Base-by-base conservation (phyloP, 139 green algal genomes). In the Spirogloea muscicola region DNA sequence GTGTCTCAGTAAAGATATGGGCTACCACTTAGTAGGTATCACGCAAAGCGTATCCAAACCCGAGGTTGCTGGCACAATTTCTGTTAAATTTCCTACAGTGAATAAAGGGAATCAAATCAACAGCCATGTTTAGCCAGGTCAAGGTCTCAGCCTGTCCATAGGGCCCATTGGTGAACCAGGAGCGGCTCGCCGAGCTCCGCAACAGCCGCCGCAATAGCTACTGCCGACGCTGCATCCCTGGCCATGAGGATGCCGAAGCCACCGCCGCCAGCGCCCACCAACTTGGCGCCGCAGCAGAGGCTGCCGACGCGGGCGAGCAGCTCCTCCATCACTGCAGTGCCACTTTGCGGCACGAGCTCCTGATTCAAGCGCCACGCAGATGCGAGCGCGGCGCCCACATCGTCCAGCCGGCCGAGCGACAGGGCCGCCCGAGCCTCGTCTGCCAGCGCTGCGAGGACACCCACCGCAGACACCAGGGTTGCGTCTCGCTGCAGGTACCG, bases 311-410 rank as follows among this genome's bases (percentile, higher is more conserved):
- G 16, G 33, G 49, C 38, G 13, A 80, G 68, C 18, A 80, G 21
- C 10, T 9, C 3, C n/a, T 80, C 72, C 21, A 76, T 49, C 49
- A 68, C 34, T 25, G 72, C 33, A 52, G 67, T 80, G 48, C 43
- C 76, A 13, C 72, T 76, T 41, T 80, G 41, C 34, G 72, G 72
- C 34, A 76, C 72, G 27, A 80, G 60, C 34, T 80, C 72, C 49
- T 80, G 72, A 43, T 80, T 61, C 16, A 80, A 42, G n/a, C 33
- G 21, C 72, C 72, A 80, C 3, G 72, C 68, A 6, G 76, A 37
- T 10, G 36, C 34, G 6, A 80, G 46, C 18, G 77, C 61, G 18
- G 34, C 37, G 18, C 72, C 72, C 21, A 80, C 41, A 1, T 27
- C 25, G 21, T 38, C 18, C 29, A 80, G 40, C n/a, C 49, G 16